These are phyloP conservation scores for Aspergillus sp. DNA, from an alignment of 2,329 filamentous ascomycete genomes.

Conservation along the genomic window DNA sequence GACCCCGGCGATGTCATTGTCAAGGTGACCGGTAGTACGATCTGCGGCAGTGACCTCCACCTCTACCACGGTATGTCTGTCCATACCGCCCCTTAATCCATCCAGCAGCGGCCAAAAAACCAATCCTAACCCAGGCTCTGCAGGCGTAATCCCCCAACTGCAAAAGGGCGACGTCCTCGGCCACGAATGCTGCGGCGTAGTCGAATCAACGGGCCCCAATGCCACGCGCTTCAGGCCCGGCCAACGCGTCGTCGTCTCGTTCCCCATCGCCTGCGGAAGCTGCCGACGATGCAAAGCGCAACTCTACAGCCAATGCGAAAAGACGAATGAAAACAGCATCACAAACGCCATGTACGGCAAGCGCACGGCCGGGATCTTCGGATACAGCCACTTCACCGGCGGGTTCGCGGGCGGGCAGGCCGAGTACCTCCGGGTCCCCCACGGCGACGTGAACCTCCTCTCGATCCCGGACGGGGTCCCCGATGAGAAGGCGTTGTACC, in stretches of 20 bases:
- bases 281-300: constrained; percentile 83
- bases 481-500: constrained; percentile 81
- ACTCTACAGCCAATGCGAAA: constrained; percentile 77
- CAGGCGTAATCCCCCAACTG: constrained; percentile 59
- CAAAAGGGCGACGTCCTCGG: constrained; percentile 70
- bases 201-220: constrained; percentile 59
- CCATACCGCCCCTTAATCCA: too few species aligned
- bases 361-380: constrained; percentile 70
- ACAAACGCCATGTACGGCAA: constrained; percentile 79
- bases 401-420: constrained; percentile 88
- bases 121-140: background rate
- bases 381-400: constrained; percentile 76
- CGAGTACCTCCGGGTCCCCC: constrained; percentile 82
- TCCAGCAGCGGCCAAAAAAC: too few species aligned
- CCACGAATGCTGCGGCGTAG: constrained; percentile 58
- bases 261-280: constrained; percentile 72
- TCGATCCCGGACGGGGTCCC: constrained; percentile 78
- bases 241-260: constrained; percentile 78
- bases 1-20: constrained; percentile 79
- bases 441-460: constrained; percentile 79
- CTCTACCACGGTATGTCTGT: constrained; percentile 43
- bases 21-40: constrained; percentile 71
- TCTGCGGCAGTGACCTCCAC: constrained; percentile 66
- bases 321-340: constrained; percentile 74
- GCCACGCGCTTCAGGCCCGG: constrained; percentile 62